Evolutionary conservation across 371 early-diverging fungal species (phyloP), one percentile per base, ranked within the genome.

Genomic region (Saksenaea oblongispora): DNA sequence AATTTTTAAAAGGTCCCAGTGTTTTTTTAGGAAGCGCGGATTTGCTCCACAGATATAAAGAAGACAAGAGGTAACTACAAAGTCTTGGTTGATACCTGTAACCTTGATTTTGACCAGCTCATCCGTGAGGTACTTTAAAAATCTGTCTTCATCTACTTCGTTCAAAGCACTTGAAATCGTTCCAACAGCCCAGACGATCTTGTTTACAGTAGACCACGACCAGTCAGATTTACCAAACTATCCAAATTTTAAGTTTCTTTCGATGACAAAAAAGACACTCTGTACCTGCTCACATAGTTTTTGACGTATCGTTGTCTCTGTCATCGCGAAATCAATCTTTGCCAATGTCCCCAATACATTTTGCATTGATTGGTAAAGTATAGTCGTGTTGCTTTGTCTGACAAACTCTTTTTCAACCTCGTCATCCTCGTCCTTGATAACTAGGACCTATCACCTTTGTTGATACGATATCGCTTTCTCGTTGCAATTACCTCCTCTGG

Each of bases 351-450:
- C 94, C 53, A 98, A 84, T 26, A 91, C 92, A 78, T 97, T 94
- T 56, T 94, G 92, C 96, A 98, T 98, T 63, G 93, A 92, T 79
- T 97, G 97, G 86, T 98, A 98, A 27, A 98, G 79, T 7, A 89
- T 89, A 67, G 98, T 93, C 26, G 96, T 97, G 73, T 98, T 99
- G 56, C 95, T 96, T 74, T 98, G 99, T 71, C 95, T 95, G 64
- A 97, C 82, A 61, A 92, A 91, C 76, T 99, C 99, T 59, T 96
- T 89, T 10, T 98, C 95, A 74, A 99, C 92, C 79, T 98, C 98
- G 42, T 99, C 99, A 68, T 99, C 96, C 58, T 99, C 99, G 79
- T 99, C 96, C 72, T 98, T 95, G n/a, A 97, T 93, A 55, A 99
- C 87, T 34, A 99, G 84, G 10, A 98, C 51, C 65, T 65, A 42